Evolutionary conservation across 768 basidiomycete species (phyloP), one percentile per base, ranked within the genome.

Genomic region (Kondoa malvinella): DNA sequence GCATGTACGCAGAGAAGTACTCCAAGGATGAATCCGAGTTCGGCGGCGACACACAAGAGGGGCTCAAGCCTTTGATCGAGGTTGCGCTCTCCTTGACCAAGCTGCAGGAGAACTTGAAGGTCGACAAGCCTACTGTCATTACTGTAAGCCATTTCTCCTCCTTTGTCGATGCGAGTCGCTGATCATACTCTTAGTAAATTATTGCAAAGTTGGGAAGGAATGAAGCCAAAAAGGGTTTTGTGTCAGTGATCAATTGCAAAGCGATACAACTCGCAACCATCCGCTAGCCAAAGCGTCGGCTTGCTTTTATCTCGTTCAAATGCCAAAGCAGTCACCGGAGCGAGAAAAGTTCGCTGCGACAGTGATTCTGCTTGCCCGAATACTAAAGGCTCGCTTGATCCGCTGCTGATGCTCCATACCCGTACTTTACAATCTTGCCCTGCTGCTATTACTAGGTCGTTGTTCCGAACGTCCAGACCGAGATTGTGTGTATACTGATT

Each of bases 1-100:
- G 95, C 71, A 81, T 96, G 83, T 99, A 99, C 76, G 86, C 94
- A 60, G 95, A 99, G 80, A 84, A 92, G 76, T 94, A 92, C 75
- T 70, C 80, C 70, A 84, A 84, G 77, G 82, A 87, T 69, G 74
- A 74, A 72, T 72, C 61, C 33, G 80, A 81, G 73, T 81, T 80
- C 74, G 75, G 69, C 31, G 57, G 73, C 66, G 79, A 80, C 69
- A 86, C 95, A 25, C 86, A 87, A 58, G 87, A 92, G 71, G 95
- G 95, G 8, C 80, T 97, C 74, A 85, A 91, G 80, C 91, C 91
- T 25, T 81, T 99, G 72, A 99, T 97, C 75, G 92, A 96, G 76
- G 92, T 95, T 67, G 95, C 95, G 34, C 78, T 97, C 68, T 82
- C 84, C 74, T 80, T 92, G 63, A 86, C 85, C 80, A 86, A 88